Evolutionary conservation across 1,284 basidiomycete genomes (phyloP), one percentile per base, ranked within the genome.

Genomic region (Boletus mariae): DNA sequence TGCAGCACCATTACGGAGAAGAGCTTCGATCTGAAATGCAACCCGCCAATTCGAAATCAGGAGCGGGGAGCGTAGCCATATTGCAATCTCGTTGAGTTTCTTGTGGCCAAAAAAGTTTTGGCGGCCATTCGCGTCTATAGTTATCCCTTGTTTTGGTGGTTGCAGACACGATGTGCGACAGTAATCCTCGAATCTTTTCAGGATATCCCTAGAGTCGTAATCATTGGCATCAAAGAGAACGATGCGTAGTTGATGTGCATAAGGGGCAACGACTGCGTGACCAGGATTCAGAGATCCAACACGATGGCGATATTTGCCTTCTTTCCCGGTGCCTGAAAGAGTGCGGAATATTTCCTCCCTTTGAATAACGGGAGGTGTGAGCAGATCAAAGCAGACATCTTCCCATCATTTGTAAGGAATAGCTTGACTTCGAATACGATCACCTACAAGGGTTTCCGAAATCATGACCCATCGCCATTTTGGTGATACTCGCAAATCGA

Each of bases 1-100:
- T 37, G 88, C 69, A 9, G 79, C 66, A 0, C 78, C 76, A 56
- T 85, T 85, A 37, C 74, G 80, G 8, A 90, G 62, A 13, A 89
- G 71, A 0, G 80, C 77, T 62, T 87, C 86, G 34, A 89, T 69
- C 65, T 90, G 87, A 61, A 89, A 90, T 1, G 82, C 83, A 42
- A 87, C 74, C 4, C 73, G 64, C 83, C 85, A 88, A 15, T 68
- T 56, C 9, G 57, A 53, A 35, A 47, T n/a, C 35, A 68, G 48
- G 61, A 74, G 66, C 41, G 81, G 74, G 13, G 66, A 65, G 17
- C 68, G 62, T 35, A 85, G 59, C 65, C 75, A 73, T 12, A 58
- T 64, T 15, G 72, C 69, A 23, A 86, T 63, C 20, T 68, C 67
- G 57, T 75, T 69, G 1, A 90, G 71, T 31, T 69, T 70, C 57